Percentiles rank a stretch among this genome's conserved stretches.
Conservation (phyloP, 2,329 filamentous ascomycete species). For the Diaporthe citri region DNA sequence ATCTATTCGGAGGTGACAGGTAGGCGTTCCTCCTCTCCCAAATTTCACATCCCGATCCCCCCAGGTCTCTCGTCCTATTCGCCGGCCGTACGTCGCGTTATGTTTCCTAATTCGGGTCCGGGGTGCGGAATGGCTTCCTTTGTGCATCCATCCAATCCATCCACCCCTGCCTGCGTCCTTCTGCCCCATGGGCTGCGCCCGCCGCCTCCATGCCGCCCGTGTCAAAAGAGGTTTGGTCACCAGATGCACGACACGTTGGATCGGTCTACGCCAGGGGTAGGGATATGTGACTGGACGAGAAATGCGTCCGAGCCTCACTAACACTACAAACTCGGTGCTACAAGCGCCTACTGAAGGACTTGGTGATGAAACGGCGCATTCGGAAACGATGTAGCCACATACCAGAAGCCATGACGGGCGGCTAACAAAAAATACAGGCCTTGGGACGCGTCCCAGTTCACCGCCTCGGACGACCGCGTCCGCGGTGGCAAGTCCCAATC, state of each 20-base stretch:
- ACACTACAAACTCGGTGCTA: neutral
- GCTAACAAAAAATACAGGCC: constrained; percentile 14
- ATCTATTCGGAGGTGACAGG: constrained; percentile 41
- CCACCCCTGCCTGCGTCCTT: neutral
- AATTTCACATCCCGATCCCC: neutral
- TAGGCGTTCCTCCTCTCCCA: constrained; percentile 7
- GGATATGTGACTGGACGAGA: neutral
- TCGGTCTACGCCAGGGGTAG: neutral
- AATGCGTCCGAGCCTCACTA: neutral
- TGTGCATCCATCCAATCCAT: constrained; percentile 9
- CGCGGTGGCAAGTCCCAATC: constrained; percentile 77
- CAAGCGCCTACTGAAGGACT: neutral
- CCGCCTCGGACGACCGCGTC: constrained; percentile 80
- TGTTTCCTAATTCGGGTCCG: neutral
- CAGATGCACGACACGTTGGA: constrained; percentile 13
- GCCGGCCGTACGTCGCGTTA: neutral
- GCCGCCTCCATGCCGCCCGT: neutral
- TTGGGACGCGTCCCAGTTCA: constrained; percentile 62
- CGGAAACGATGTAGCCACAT: neutral
- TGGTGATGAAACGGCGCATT: neutral
- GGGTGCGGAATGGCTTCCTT: neutral
- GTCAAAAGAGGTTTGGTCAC: constrained; percentile 11
- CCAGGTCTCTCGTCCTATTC: neutral
- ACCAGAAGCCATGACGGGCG: neutral
- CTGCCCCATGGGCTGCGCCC: neutral